phyloP scores from a whole-genome alignment of 768 basidiomycete genomes.

The Cubamyces sp. region DNA sequence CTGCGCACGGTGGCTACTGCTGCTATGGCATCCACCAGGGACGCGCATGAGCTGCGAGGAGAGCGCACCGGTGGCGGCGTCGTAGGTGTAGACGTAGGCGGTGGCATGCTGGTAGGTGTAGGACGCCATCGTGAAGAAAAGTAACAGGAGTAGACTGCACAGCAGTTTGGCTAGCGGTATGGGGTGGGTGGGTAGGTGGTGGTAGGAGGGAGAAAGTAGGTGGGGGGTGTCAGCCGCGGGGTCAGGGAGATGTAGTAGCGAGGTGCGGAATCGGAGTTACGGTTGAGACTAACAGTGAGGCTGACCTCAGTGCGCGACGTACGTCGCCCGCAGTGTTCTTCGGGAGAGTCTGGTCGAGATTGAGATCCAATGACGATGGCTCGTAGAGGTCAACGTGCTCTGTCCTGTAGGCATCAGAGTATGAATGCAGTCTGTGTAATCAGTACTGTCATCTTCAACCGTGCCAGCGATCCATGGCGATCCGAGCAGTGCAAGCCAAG shows the following conservation, averaged over 20 bases:
- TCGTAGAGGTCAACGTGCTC: too few relatives aligned
- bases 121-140: neutral
- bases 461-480: too few relatives aligned
- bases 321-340: too few relatives aligned
- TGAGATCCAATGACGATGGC: too few relatives aligned
- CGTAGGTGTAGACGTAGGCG: constrained; percentile 17
- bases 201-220: constrained; percentile 9
- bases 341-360: too few relatives aligned
- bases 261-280: neutral
- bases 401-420: too few relatives aligned
- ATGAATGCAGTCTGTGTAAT: too few relatives aligned
- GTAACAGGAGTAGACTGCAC: constrained; percentile 1
- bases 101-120: neutral
- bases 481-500: too few relatives aligned
- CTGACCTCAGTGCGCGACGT: too few relatives aligned
- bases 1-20: neutral
- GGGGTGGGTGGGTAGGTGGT: constrained; percentile 1
- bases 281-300: neutral
- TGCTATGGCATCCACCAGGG: constrained; percentile 3
- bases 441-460: too few relatives aligned
- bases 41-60: constrained; percentile 11
- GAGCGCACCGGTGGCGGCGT: constrained; percentile 9
- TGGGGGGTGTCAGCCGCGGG: neutral
- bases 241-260: neutral
- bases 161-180: constrained; percentile 4